These are phyloP conservation scores for Tricholoma terreum DNA, from an alignment of 768 basidiomycete species.

Conservation along the genomic window DNA sequence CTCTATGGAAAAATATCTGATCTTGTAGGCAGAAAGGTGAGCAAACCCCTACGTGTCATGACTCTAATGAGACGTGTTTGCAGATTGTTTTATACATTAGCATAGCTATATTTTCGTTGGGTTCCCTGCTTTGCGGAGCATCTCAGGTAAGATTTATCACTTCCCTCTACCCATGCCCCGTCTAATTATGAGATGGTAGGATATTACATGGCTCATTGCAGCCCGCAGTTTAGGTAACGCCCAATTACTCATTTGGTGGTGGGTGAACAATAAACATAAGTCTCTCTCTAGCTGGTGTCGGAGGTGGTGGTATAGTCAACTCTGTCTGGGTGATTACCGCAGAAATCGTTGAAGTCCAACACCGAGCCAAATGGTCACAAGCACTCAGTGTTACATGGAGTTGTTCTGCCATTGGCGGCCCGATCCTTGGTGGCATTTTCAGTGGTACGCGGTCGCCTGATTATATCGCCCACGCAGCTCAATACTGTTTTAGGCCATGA, in stretches of 20 bases:
- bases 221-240: slow-evolving; percentile 49
- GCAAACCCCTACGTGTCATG: not conserved
- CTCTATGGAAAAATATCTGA: slow-evolving; percentile 80
- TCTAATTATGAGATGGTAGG: slow-evolving; percentile 31
- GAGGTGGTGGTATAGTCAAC: slow-evolving; percentile 85
- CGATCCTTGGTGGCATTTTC: slow-evolving; percentile 79
- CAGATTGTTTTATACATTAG: slow-evolving; percentile 71
- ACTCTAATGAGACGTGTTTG: slow-evolving; percentile 2
- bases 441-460: slow-evolving; percentile 49
- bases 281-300: slow-evolving; percentile 56
- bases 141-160: slow-evolving; percentile 50
- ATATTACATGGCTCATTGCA: slow-evolving; percentile 61
- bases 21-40: slow-evolving; percentile 74
- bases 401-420: slow-evolving; percentile 81
- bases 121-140: slow-evolving; percentile 76
- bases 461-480: slow-evolving; percentile 4
- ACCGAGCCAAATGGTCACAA: slow-evolving; percentile 81
- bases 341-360: slow-evolving; percentile 70
- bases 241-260: not conserved
- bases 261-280: not conserved
- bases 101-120: slow-evolving; percentile 71
- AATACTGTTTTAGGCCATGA: slow-evolving; percentile 26
- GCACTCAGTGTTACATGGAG: slow-evolving; percentile 85
- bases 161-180: slow-evolving; percentile 9
- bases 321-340: slow-evolving; percentile 86